A percentile compares a stretch with the other conserved stretches of the same genome.
These are phyloP conservation scores for Teratosphaeria gauchensis DNA, from an alignment of 2,329 filamentous ascomycete species.

Conservation along the genomic window DNA sequence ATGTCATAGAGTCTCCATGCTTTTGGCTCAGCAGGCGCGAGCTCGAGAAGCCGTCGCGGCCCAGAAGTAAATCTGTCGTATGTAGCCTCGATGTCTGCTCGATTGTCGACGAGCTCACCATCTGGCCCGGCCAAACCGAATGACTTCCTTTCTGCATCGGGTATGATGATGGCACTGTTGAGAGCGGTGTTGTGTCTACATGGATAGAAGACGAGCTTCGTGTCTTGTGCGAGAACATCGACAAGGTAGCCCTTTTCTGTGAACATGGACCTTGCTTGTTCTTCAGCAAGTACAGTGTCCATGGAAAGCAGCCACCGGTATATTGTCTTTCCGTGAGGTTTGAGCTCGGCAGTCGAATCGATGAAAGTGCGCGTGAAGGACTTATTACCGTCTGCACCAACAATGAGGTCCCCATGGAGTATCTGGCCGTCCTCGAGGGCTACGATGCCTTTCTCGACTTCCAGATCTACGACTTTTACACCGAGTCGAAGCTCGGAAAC, in stretches of 20 bases:
- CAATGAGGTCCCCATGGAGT: constrained; percentile 19
- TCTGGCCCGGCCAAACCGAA: not conserved
- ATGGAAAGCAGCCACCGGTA: not conserved
- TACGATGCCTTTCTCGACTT: constrained; percentile 15
- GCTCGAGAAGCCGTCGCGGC: not conserved
- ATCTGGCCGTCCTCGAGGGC: constrained; percentile 17
- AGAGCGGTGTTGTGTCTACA: not conserved
- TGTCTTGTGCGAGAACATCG: not conserved
- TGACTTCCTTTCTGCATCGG: not conserved
- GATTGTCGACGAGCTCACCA: not conserved
- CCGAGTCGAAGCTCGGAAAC: constrained; percentile 16
- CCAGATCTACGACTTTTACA: constrained; percentile 15
- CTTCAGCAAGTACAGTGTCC: not conserved
- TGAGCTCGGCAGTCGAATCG: not conserved
- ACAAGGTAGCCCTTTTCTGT: not conserved
- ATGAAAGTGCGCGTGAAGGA: constrained; percentile 11
- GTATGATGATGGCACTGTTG: not conserved
- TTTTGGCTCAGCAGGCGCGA: constrained; percentile 11
- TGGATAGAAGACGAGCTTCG: not conserved
- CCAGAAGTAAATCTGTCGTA: not conserved
- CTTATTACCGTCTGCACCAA: constrained; percentile 26
- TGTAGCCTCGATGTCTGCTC: not conserved
- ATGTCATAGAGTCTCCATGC: constrained; percentile 56
- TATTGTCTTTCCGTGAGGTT: not conserved
- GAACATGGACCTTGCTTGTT: not conserved